phyloP scores from a whole-genome alignment of 306 rosid species.

The Malus sieversii region DNA sequence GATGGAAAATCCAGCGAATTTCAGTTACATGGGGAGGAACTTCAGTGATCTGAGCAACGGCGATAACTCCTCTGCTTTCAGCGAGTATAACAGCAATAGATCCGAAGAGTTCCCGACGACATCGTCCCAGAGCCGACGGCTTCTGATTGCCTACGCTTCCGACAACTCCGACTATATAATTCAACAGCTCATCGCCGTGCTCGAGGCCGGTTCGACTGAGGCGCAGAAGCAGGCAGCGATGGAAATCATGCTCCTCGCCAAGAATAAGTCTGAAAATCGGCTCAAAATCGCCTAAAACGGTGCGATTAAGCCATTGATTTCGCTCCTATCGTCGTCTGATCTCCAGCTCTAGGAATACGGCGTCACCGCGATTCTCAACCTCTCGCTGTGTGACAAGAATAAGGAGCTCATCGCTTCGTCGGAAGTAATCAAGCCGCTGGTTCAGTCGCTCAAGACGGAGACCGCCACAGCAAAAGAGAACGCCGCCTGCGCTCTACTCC shows the following conservation, averaged over 20 bases:
- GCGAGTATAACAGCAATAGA: slow-evolving; percentile 91
- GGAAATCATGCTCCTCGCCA: slow-evolving; percentile 88
- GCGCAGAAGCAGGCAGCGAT: slow-evolving; percentile 87
- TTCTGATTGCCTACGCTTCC: slow-evolving; percentile 53
- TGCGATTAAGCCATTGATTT: slow-evolving; percentile 63
- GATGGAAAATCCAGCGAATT: slow-evolving; percentile 31
- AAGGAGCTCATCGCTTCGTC: slow-evolving; percentile 60
- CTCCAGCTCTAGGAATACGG: slow-evolving; percentile 83
- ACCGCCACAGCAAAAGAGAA: slow-evolving; percentile 79
- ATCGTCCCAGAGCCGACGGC: slow-evolving; percentile 53
- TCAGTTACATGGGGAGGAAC: slow-evolving; percentile 42
- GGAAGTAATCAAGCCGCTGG: slow-evolving; percentile 78
- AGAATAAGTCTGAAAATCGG: slow-evolving; percentile 76
- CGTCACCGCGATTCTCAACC: slow-evolving; percentile 81
- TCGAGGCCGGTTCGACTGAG: slow-evolving; percentile 61
- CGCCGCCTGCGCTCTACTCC: slow-evolving; percentile 85
- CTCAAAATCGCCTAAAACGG: slow-evolving; percentile 64
- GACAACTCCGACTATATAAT: slow-evolving; percentile 76
- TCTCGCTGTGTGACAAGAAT: slow-evolving; percentile 85
- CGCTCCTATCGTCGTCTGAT: slow-evolving; percentile 57
- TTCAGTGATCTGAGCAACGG: slow-evolving; percentile 47
- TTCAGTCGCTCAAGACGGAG: slow-evolving; percentile 50
- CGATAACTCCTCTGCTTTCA: slow-evolving; percentile 68
- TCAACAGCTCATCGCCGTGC: slow-evolving; percentile 58
- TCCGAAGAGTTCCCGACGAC: slow-evolving; percentile 81